Base-by-base conservation (phyloP, 2,329 filamentous ascomycete genomes). In the Leptographium wingfieldii region DNA sequence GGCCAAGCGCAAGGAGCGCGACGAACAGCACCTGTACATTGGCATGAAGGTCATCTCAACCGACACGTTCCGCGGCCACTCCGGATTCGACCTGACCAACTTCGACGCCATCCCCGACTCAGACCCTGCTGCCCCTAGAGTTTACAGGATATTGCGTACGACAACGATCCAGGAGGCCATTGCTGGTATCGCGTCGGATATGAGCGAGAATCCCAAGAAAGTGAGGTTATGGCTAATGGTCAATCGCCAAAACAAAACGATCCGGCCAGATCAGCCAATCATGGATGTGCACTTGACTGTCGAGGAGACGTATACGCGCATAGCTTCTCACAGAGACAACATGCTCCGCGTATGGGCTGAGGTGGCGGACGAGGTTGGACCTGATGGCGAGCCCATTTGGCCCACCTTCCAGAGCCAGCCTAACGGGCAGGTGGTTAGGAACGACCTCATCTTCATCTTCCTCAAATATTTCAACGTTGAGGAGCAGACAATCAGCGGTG, bases 171-270 rank as follows among this genome's bases (percentile, higher is more conserved):
- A 83, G 55, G 87, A 96, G 9, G 85, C 97, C 63, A 82, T 86
- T 5, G 76, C 77, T 31, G 79, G 80, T 27, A 80, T 97, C 62
- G 91, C 88, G 0, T 73, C 82, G 48, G 87, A 95, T 60, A 78
- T 87, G 56, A 79, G 77, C 0, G 73, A 87, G 56, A 84, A 92
- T 53, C 77, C 86, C 0, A 83, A 84, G 60, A 81, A 83, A 63
- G 74, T 97, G 29, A 84, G 94, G 27, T 81, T 96, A 22, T 99
- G 94, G 95, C 84, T 90, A 59, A 96, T 99, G 92, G 94, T 99
- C 1, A 97, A 96, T 69, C 87, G 94, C 12, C 94, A 99, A 71
- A 99, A 99, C 71, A 96, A 96, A 73, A 99, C 94, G 0, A 87
- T 90, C 46, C 84, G 94, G 22, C 94, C 95, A 0, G 94, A 99